Conservation (phyloP, 202 grass and related monocot genomes). For the Carex sylvatica region DNA sequence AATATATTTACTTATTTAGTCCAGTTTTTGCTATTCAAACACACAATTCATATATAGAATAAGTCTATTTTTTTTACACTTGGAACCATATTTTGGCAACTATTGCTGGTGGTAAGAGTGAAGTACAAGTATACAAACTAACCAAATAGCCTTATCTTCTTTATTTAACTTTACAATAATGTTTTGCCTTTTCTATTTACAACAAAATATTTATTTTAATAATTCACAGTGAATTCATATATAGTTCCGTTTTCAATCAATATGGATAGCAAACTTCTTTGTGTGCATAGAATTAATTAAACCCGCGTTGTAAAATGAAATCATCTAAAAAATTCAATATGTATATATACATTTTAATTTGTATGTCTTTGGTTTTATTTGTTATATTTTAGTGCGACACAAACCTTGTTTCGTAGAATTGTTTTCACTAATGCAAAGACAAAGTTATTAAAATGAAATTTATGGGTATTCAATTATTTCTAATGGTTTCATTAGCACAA, state of each 20-base stretch:
- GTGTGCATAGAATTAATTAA: neutral
- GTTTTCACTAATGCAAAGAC: neutral
- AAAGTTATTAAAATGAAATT: neutral
- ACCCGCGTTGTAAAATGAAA: neutral
- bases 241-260: neutral
- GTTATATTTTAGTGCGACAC: too few relatives aligned
- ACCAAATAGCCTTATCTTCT: slow-evolving; percentile 5
- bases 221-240: too few relatives aligned
- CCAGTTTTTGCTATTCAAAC: neutral
- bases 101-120: slow-evolving; percentile 16
- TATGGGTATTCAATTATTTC: neutral
- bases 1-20: neutral
- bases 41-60: neutral
- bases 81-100: neutral
- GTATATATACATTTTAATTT: neutral
- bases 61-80: neutral
- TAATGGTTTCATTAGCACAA: too few relatives aligned
- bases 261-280: neutral
- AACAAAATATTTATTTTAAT: slow-evolving; percentile 1
- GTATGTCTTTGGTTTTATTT: neutral
- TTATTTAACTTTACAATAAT: slow-evolving; percentile 15
- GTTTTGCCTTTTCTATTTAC: neutral
- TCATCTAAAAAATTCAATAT: neutral
- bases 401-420: too few relatives aligned
- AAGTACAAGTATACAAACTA: slow-evolving; percentile 19